Conservation (phyloP, 106 monocot species). For the Agapanthus africanus region DNA sequence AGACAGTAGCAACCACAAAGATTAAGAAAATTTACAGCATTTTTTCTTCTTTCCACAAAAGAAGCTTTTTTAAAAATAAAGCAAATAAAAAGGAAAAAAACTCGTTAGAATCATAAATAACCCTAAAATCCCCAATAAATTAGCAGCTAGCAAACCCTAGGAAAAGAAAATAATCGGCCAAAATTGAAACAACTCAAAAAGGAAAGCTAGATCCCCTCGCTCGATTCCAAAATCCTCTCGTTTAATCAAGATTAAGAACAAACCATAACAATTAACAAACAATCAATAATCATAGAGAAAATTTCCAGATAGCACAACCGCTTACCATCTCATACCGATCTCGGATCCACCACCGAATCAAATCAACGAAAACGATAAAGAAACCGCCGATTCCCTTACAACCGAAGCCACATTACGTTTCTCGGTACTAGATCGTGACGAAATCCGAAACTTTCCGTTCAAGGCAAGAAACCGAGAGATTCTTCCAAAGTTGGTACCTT, state of each 20-base stretch:
- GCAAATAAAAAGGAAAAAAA: not conserved
- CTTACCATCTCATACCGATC: slow-evolving; percentile 5
- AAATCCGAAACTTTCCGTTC: slow-evolving; percentile 1
- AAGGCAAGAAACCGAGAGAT: not conserved
- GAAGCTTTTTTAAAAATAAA: too few species aligned
- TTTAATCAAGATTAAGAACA: not conserved
- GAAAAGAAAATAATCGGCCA: too few species aligned
- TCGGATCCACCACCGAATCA: not conserved
- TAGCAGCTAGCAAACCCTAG: too few species aligned
- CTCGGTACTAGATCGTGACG: not conserved
- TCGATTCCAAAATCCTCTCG: not conserved
- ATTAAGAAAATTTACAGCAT: not conserved
- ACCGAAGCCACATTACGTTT: slow-evolving; percentile 7
- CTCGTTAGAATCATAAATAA: not conserved
- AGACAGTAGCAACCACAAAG: not conserved
- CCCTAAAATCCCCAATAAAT: not conserved
- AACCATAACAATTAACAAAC: not conserved
- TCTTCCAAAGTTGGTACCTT: not conserved
- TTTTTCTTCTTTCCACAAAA: not conserved
- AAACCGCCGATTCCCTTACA: not conserved
- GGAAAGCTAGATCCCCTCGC: not conserved
- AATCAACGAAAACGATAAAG: not conserved
- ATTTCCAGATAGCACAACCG: not conserved
- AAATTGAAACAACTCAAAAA: too few species aligned
- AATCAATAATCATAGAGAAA: not conserved